Conservation (phyloP, 495 filamentous ascomycete species). For the Parathielavia hyrcaniae region DNA sequence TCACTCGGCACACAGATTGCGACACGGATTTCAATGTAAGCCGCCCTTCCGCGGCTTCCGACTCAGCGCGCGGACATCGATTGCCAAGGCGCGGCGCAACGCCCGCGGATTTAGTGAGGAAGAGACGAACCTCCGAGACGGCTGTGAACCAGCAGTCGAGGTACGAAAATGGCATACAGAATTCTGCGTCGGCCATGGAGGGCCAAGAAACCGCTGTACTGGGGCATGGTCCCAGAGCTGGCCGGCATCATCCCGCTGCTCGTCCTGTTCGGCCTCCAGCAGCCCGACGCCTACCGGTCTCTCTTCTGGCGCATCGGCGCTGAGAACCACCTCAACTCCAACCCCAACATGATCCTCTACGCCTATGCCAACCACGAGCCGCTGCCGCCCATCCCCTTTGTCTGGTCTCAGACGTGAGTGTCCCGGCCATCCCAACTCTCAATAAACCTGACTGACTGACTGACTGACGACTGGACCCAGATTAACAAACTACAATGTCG, state of each 20-base stretch:
- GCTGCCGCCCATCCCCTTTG: constrained; percentile 58
- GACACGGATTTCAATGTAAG: constrained; percentile 7
- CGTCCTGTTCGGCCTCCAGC: constrained; percentile 74
- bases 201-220: constrained; percentile 55
- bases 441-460: background rate
- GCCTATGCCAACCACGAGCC: constrained; percentile 68
- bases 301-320: constrained; percentile 75
- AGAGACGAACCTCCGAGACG: background rate
- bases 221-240: constrained; percentile 64
- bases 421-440: background rate
- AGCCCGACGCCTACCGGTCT: constrained; percentile 71
- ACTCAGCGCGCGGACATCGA: constrained; percentile 6
- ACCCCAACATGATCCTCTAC: constrained; percentile 65
- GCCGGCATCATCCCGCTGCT: constrained; percentile 61
- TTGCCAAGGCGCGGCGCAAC: constrained; percentile 1
- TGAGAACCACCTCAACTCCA: constrained; percentile 76
- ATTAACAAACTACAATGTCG: constrained; percentile 73
- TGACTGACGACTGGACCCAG: too few relatives aligned
- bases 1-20: background rate
- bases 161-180: constrained; percentile 34
- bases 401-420: constrained; percentile 78
- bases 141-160: background rate
- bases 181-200: constrained; percentile 56
- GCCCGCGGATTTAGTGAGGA: background rate
- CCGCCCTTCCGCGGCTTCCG: background rate